phyloP scores from a whole-genome alignment of 805 yeast species.

The Candida vaughaniae region DNA sequence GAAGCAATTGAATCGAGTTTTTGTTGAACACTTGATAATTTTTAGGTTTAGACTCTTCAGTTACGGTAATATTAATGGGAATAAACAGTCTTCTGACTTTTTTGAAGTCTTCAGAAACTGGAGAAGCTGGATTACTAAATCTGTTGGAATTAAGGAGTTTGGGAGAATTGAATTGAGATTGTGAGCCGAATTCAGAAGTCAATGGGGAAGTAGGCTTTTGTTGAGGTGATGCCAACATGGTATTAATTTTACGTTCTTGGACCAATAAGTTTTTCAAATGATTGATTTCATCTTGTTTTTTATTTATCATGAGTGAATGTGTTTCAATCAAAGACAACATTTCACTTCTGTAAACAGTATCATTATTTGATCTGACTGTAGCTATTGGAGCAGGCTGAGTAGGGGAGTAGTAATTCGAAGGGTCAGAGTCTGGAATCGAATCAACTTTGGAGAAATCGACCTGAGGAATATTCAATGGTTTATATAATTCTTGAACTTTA shows the following conservation, averaged over 20 bases:
- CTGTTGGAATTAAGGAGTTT: constrained; percentile 2
- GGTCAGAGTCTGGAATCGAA: too few species aligned
- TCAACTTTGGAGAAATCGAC: constrained; percentile 2
- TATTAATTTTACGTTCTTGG: constrained; percentile 22
- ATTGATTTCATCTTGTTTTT: constrained; percentile 26
- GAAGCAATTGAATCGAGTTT: constrained; percentile 8
- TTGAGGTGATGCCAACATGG: constrained; percentile 11
- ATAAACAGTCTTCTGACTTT: constrained; percentile 17
- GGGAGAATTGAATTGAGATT: constrained; percentile 6
- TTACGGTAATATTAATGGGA: constrained; percentile 18
- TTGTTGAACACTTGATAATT: constrained; percentile 11
- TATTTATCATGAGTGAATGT: constrained; percentile 20
- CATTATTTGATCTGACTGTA: constrained; percentile 3
- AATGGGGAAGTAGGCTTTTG: constrained; percentile 1
- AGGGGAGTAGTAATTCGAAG: neutral
- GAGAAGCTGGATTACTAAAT: constrained; percentile 1
- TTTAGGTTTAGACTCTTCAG: constrained; percentile 13
- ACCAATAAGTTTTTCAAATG: constrained; percentile 21
- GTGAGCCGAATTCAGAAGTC: neutral
- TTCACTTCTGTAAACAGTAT: constrained; percentile 21
- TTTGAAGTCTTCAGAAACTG: constrained; percentile 1
- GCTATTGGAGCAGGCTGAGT: constrained; percentile 1
- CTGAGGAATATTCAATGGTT: constrained; percentile 4
- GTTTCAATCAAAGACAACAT: constrained; percentile 22
- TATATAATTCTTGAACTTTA: constrained; percentile 1